These are phyloP conservation scores for Vaccinium myrtillus DNA, from an alignment of 148 eudicot species.

Conservation along the genomic window DNA sequence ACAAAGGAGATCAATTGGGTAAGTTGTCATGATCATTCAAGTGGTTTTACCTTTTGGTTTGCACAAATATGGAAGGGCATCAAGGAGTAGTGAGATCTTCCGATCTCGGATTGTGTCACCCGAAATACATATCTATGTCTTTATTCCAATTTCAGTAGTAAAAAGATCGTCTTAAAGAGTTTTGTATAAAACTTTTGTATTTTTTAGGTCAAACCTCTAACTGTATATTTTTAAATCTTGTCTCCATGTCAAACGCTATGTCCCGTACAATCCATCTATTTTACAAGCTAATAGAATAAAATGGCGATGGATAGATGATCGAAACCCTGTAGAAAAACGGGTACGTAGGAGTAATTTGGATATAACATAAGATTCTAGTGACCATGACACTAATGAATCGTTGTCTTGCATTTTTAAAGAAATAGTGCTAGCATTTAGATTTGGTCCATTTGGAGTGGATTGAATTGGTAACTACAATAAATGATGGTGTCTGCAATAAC, in stretches of 20 bases:
- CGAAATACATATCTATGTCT: too few relatives aligned
- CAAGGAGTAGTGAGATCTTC: too few relatives aligned
- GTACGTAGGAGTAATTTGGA: background rate
- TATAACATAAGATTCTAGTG: background rate
- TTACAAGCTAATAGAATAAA: background rate
- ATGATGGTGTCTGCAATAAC: too few relatives aligned
- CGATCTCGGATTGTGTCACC: too few relatives aligned
- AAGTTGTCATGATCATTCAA: constrained; percentile 10
- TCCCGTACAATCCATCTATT: background rate
- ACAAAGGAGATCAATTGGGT: background rate
- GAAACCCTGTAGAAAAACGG: background rate
- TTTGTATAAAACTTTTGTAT: too few relatives aligned
- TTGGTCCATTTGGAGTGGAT: background rate
- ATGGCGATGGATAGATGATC: background rate
- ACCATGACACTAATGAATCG: background rate
- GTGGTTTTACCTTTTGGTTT: background rate
- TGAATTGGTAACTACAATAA: too few relatives aligned
- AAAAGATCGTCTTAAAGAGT: too few relatives aligned
- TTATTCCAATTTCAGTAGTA: too few relatives aligned
- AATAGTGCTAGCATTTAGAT: background rate
- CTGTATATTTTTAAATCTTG: background rate
- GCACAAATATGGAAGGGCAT: too few relatives aligned
- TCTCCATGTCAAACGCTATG: background rate
- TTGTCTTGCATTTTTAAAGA: background rate
- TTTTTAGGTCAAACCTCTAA: background rate